Percentiles rank a stretch among this genome's conserved stretches.
Evolutionary conservation across 495 filamentous ascomycete genomes (phyloP).

Genomic region (Penicillium ucsense): DNA sequence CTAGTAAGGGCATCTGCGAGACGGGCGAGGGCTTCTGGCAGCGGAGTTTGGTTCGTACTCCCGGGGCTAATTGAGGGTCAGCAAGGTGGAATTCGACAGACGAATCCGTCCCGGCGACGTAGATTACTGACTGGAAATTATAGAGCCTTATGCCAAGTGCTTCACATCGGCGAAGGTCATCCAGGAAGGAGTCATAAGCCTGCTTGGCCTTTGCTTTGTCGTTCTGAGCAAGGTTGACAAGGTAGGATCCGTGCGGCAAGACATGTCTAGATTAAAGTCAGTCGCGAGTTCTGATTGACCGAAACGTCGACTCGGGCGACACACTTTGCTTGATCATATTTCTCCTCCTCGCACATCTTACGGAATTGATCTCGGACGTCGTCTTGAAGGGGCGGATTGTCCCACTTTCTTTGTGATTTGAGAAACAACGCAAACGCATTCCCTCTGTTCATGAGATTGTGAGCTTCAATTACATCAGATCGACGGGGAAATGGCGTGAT

Average conservation of each 20-base stretch:
- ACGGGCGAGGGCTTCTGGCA: slow-evolving; percentile 60
- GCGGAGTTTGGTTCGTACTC: slow-evolving; percentile 55
- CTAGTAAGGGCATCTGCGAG: slow-evolving; percentile 72
- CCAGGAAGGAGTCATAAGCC: slow-evolving; percentile 76
- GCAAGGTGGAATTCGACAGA: slow-evolving; percentile 4
- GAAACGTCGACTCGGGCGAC: not conserved
- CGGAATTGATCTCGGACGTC: slow-evolving; percentile 60
- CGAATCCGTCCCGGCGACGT: not conserved
- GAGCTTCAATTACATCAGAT: slow-evolving; percentile 1
- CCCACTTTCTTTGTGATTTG: slow-evolving; percentile 93
- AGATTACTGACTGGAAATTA: slow-evolving; percentile 67
- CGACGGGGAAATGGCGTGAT: not conserved
- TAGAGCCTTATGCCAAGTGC: slow-evolving; percentile 81
- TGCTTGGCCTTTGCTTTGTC: slow-evolving; percentile 74
- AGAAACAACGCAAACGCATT: slow-evolving; percentile 93
- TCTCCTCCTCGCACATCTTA: slow-evolving; percentile 53
- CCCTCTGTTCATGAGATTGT: slow-evolving; percentile 38
- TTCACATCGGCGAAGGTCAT: slow-evolving; percentile 84
- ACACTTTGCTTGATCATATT: slow-evolving; percentile 57
- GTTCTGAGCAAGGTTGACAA: slow-evolving; percentile 85
- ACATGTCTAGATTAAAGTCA: slow-evolving; percentile 39
- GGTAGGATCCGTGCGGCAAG: slow-evolving; percentile 89
- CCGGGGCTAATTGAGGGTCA: slow-evolving; percentile 48
- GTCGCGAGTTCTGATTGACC: no score
- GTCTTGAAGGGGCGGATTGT: slow-evolving; percentile 64